These are phyloP conservation scores for Mucor piriformis DNA, from an alignment of 371 early-diverging fungal species.

Conservation along the genomic window DNA sequence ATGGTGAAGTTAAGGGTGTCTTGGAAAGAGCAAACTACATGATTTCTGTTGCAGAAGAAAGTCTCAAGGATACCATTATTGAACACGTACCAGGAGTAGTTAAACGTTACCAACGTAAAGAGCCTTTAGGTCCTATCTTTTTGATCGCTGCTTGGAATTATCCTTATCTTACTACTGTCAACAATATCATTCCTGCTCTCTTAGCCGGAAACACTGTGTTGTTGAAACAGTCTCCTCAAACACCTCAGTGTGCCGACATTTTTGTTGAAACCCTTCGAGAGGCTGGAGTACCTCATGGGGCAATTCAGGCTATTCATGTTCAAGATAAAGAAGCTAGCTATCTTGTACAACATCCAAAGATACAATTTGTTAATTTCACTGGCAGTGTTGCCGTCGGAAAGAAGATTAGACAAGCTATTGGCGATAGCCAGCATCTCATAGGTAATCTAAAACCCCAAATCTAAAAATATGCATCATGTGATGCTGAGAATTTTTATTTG, in stretches of 20 bases:
- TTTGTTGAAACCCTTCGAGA: conserved; percentile 66
- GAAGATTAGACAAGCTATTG: conserved; percentile 63
- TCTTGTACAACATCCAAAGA: conserved; percentile 59
- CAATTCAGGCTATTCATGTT: conserved; percentile 68
- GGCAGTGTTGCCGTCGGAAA: conserved; percentile 81
- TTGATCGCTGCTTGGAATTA: conserved; percentile 79
- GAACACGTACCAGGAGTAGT: conserved; percentile 46
- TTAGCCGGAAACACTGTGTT: conserved; percentile 81
- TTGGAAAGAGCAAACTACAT: conserved; percentile 73
- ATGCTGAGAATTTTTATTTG: background rate
- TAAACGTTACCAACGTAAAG: conserved; percentile 70
- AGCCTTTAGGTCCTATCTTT: conserved; percentile 63
- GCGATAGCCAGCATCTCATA: conserved; percentile 64
- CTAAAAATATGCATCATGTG: background rate
- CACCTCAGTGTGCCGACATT: conserved; percentile 76
- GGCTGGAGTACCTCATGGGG: conserved; percentile 74
- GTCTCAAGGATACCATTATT: conserved; percentile 61
- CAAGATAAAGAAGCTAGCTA: conserved; percentile 58
- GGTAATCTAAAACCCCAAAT: conserved; percentile 41
- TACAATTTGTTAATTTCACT: conserved; percentile 80
- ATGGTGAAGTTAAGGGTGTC: conserved; percentile 76
- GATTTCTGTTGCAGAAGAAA: conserved; percentile 71
- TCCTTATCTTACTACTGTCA: conserved; percentile 66
- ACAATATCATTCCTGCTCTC: conserved; percentile 79
- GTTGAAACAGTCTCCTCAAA: conserved; percentile 84